phyloP scores from a whole-genome alignment of 192 early-diverging fungal genomes.

The Spinellus fusiger region DNA sequence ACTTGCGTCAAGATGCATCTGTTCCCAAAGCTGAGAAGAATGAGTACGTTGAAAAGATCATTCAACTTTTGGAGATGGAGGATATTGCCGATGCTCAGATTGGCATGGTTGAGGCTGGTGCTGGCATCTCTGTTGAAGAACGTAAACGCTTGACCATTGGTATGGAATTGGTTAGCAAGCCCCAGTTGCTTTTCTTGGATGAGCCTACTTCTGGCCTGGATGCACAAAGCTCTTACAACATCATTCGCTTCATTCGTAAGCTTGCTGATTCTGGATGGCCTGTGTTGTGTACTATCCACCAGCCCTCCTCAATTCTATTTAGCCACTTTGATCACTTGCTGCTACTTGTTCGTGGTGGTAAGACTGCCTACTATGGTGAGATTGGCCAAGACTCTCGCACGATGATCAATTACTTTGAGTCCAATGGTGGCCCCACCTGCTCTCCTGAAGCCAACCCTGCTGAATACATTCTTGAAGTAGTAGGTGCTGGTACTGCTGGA shows the following conservation, averaged over 20 bases:
- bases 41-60: conserved; percentile 67
- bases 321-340: conserved; percentile 80
- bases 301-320: conserved; percentile 76
- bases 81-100: conserved; percentile 68
- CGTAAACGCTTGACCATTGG: conserved; percentile 84
- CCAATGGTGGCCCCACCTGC: conserved; percentile 62
- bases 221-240: conserved; percentile 71
- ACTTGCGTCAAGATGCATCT: conserved; percentile 60
- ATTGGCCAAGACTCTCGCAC: conserved; percentile 60
- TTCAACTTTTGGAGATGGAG: conserved; percentile 67
- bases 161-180: conserved; percentile 75
- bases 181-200: conserved; percentile 77
- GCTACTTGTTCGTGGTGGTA: conserved; percentile 77
- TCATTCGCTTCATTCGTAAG: conserved; percentile 66
- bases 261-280: conserved; percentile 63
- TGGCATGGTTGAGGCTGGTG: conserved; percentile 58
- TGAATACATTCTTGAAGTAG: conserved; percentile 81
- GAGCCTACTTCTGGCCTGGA: conserved; percentile 85
- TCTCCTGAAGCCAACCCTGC: conserved; percentile 70
- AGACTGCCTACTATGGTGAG: conserved; percentile 77
- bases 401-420: conserved; percentile 70
- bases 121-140: conserved; percentile 87
- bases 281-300: conserved; percentile 81
- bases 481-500: conserved; percentile 50
- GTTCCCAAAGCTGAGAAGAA: conserved; percentile 60